phyloP scores from a whole-genome alignment of 2,329 filamentous ascomycete species.

The Conoideocrella luteorostrata region DNA sequence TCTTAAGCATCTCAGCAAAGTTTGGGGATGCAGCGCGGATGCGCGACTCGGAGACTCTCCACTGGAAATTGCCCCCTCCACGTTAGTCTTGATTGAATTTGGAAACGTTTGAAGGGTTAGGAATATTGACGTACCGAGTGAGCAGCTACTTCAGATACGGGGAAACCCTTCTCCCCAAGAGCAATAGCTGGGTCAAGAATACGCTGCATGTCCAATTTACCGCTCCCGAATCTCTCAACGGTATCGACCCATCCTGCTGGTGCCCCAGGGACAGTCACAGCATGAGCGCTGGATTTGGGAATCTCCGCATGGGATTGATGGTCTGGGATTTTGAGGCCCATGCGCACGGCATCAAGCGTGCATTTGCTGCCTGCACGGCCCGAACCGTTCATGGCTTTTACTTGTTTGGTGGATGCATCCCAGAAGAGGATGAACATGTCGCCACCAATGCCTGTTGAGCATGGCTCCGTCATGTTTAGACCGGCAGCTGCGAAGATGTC shows the following conservation, averaged over 20 bases:
- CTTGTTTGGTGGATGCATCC: constrained; percentile 72
- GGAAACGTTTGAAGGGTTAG: not conserved
- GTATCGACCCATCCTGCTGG: constrained; percentile 91
- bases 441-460: constrained; percentile 89
- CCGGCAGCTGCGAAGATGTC: constrained; percentile 61
- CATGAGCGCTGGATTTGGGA: constrained; percentile 68
- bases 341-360: constrained; percentile 63
- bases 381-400: constrained; percentile 86
- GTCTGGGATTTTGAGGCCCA: constrained; percentile 59
- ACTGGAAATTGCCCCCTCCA: constrained; percentile 42
- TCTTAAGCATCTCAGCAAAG: constrained; percentile 79
- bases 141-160: constrained; percentile 74
- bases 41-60: constrained; percentile 56
- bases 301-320: constrained; percentile 50
- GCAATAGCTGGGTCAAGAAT: constrained; percentile 78
- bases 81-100: not conserved
- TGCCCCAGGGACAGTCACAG: constrained; percentile 83
- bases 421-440: constrained; percentile 97
- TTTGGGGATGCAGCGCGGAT: constrained; percentile 77
- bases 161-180: constrained; percentile 81
- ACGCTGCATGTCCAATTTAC: constrained; percentile 68
- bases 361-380: constrained; percentile 69
- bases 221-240: constrained; percentile 82
- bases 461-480: constrained; percentile 88
- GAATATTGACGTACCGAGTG: constrained; percentile 48